phyloP scores from a whole-genome alignment of 108 stramenopile species.

The Poteriospumella lacustris region DNA sequence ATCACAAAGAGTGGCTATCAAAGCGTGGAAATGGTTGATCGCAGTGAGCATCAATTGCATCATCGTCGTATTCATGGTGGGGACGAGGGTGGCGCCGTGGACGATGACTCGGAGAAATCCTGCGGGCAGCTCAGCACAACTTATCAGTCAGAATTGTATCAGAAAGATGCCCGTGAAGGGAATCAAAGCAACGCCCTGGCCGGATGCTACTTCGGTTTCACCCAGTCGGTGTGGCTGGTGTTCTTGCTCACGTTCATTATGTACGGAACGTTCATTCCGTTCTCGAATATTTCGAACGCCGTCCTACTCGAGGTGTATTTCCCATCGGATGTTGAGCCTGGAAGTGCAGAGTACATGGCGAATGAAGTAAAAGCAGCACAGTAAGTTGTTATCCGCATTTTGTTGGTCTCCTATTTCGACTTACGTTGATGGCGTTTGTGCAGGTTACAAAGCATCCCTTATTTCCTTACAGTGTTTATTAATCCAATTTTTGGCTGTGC shows the following conservation, averaged over 20 bases:
- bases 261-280: slow-evolving; percentile 18
- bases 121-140: no score
- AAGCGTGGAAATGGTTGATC: background rate
- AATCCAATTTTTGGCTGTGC: background rate
- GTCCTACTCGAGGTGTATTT: slow-evolving; percentile 11
- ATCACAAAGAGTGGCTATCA: background rate
- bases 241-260: slow-evolving; percentile 7
- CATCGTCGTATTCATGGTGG: background rate
- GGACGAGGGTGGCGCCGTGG: background rate
- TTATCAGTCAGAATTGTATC: no score
- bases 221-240: background rate
- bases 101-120: no score
- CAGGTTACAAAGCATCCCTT: slow-evolving; percentile 25
- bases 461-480: background rate
- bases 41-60: background rate
- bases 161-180: background rate
- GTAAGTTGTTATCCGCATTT: background rate
- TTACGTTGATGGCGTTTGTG: background rate
- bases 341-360: background rate
- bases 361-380: background rate
- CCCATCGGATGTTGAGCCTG: background rate
- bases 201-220: background rate
- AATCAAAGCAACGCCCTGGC: background rate
- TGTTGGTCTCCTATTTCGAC: background rate
- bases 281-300: slow-evolving; percentile 20